Base-by-base conservation (phyloP, 352 stramenopile species). In the Globisporangium echinulatum region DNA sequence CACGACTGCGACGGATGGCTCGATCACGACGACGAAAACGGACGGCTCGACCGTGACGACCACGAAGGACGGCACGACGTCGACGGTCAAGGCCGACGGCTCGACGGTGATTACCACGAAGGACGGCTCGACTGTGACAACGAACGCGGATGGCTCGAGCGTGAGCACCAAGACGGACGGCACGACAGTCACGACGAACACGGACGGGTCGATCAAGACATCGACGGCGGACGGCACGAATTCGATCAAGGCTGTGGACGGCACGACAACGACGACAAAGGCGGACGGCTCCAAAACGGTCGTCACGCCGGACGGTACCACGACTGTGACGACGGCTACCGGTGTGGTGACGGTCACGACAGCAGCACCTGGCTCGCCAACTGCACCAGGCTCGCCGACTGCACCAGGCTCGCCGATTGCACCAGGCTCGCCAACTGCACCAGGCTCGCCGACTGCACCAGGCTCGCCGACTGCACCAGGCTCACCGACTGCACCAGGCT, bases 21-120 rank as follows among this genome's bases (percentile, higher is more conserved):
- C 55, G 14, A 62, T 36, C n/a, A 66, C 48, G 43, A 62, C 54
- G 33, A 33, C 40, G 4, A 55, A 66, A 40, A 11, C 47, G 11
- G 50, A 61, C 46, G 54, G 58, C 51, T 49, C 43, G 5, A 55
- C 49, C 7, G 33, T 65, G 19, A 56, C 40, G 19, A 56, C 47
- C 14, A 56, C 40, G 38, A 49, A 25, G 56, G 56, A 61, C 56
- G 56, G 56, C 38, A 33, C 56, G 17, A 61, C 48, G 13, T 39
- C 38, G 44, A 40, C 37, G 13, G 39, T 14, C 8, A 61, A 61
- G 17, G 10, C 56, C 4, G 47, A 61, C 37, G 56, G 56, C n/a
- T 40, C 44, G 46, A 49, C n/a, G 36, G 49, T 53, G 37, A 54
- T 47, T 36, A 61, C 56, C 8, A 44, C n/a, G 4, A 25, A 14